Conservation (phyloP, 2,329 filamentous ascomycete species). For the Colletotrichum sp. region DNA sequence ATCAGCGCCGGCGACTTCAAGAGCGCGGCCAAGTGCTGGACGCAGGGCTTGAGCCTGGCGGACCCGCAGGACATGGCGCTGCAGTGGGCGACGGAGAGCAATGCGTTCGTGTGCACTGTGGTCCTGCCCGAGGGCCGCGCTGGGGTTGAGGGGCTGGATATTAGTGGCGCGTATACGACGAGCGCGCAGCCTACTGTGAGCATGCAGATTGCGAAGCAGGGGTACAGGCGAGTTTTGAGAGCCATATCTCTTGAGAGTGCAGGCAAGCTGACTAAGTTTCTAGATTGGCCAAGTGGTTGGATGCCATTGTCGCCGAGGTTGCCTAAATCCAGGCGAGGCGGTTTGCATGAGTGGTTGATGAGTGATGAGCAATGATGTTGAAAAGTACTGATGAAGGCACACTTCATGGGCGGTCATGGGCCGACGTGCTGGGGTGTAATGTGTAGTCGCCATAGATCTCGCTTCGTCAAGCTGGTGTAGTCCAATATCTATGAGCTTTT, state of each 20-base stretch:
- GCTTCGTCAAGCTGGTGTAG: rapidly evolving
- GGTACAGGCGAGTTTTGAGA: conserved; percentile 29
- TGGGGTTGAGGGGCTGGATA: conserved; percentile 43
- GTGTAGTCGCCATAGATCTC: not conserved
- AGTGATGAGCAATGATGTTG: not conserved
- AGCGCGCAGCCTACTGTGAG: conserved; percentile 42
- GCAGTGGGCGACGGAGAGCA: conserved; percentile 46
- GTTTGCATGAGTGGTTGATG: not conserved
- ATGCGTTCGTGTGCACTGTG: conserved; percentile 46
- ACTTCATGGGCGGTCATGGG: not conserved
- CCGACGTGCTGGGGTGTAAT: not conserved
- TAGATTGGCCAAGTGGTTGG: conserved; percentile 17
- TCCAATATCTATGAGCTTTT: not conserved
- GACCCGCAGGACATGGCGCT: conserved; percentile 36
- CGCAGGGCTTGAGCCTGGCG: conserved; percentile 35
- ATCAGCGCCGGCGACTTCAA: conserved; percentile 43
- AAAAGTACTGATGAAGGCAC: not conserved
- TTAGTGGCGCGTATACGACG: conserved; percentile 44
- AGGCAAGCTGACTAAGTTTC: not conserved
- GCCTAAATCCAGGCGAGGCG: not conserved
- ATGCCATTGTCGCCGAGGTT: conserved; percentile 14
- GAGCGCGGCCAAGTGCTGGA: conserved; percentile 38
- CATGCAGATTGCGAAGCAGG: conserved; percentile 50
- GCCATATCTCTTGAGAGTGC: too few relatives aligned
- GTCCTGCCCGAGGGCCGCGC: conserved; percentile 42